Evolutionary conservation across 495 filamentous ascomycete species (phyloP), one percentile per base, ranked within the genome.

Genomic region (Xylona heveae): DNA sequence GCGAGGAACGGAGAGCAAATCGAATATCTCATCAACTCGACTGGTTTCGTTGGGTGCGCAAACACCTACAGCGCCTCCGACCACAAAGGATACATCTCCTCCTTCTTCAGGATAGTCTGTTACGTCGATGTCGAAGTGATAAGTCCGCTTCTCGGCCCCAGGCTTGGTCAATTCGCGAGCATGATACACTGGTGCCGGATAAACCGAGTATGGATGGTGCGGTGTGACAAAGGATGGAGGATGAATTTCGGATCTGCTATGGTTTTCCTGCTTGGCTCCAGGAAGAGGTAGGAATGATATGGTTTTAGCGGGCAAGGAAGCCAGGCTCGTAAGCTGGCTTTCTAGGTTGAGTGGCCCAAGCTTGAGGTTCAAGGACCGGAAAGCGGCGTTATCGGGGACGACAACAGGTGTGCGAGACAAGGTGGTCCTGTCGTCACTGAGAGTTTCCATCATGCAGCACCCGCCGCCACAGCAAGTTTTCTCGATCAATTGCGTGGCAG

Each of bases 141-240:
- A 93, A 0, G 88, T 97, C 26, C 84, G 62, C 62, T 95, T 95
- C 57, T 85, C 77, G 7, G 88, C 88, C n/a, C 84, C 84, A n/a
- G 62, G 56, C 38, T 69, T 73, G 1, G 88, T 97, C 36, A 97
- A 53, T 50, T 93, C 82, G 18, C 88, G 74, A 1, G 81, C 69
- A 43, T 67, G 67, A 48, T 77, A 68, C 25, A 97, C 64, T 37
- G 69, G 78, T 15, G 84, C 83, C 6, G 81, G 74, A 51, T 74
- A 88, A 29, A 97, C 84, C 32, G 81, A 62, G 49, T 91, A 81
- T 1, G 88, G 88, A 23, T 78, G 80, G 46, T 97, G 88, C n/a
- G 88, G 88, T 41, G 88, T 78, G 31, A 95, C 83, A 47, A 81
- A 97, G 24, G 61, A 64, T 2, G 88, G 88, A 10, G 88, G 84